A percentile compares a stretch with the other conserved stretches of the same genome.
Evolutionary conservation across 306 rosid species (phyloP).

Genomic region (Castanea crenata): DNA sequence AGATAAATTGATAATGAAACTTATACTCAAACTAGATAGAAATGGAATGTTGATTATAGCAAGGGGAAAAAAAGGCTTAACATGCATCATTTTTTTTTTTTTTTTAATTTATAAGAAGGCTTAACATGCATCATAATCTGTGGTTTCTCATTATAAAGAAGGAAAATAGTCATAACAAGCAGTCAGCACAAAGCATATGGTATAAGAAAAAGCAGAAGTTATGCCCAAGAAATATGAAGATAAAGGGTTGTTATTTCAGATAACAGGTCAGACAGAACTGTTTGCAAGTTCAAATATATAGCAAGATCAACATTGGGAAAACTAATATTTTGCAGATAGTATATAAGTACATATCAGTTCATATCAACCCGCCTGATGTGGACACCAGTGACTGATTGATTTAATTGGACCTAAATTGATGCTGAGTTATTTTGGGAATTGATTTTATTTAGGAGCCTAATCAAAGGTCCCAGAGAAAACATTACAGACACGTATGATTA

Average conservation of each 20-base stretch:
- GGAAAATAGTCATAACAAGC: neutral
- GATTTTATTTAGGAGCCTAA: too few species aligned
- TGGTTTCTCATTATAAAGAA: neutral
- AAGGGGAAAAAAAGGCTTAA: neutral
- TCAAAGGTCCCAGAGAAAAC: too few species aligned
- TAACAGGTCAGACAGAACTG: neutral
- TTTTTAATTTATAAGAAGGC: neutral
- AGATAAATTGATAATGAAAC: conserved; percentile 3
- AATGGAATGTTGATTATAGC: neutral
- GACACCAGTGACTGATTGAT: too few species aligned
- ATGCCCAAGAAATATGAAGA: neutral
- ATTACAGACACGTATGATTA: too few species aligned
- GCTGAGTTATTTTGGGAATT: too few species aligned
- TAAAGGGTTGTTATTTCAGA: neutral
- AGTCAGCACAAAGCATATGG: neutral
- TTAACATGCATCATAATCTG: neutral
- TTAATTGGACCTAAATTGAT: too few species aligned
- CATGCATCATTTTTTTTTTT: neutral
- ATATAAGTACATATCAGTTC: neutral
- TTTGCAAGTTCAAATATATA: neutral
- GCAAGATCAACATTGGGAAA: neutral
- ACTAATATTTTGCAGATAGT: neutral
- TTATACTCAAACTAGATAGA: conserved; percentile 10
- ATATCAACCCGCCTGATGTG: neutral
- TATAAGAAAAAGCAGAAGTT: neutral